Base-by-base conservation (phyloP, 805 yeast species). In the Metschnikowia colocasiae region DNA sequence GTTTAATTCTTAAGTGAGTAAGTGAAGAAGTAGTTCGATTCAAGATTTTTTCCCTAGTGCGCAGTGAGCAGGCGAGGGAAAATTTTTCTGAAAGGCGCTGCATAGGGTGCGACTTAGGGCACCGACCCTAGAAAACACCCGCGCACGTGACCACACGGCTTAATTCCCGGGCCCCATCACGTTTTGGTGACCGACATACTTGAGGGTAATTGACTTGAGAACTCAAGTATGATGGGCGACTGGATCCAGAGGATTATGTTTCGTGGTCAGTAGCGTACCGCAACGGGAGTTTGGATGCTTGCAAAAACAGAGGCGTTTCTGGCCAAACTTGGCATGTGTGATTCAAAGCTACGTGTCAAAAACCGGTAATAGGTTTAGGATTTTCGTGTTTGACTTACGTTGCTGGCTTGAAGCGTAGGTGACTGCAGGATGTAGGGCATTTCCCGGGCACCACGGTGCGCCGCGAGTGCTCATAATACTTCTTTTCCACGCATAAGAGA, bases 1-100 rank as follows among this genome's bases (percentile, higher is more conserved):
- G 75, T 69, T 67, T 46, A 54, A 48, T 58, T 50, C 62, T 62
- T 59, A 62, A 58, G 62, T 48, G 43, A 48, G 57, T 49, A 48
- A 40, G 33, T 46, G 45, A 32, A 46, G 51, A 47, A 51, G 54
- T 53, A 53, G 55, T 52, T 48, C 47, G 49, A 45, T 46, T 35
- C 46, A 29, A 18, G 27, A 29, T 10, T 38, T 41, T 54, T 55
- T 53, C 46, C 48, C 43, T 43, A 36, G 52, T 45, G 55, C 56
- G 57, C 56, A 45, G 56, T 40, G 56, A 43, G 48, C 46, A 50
- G 48, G 50, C 49, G 40, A 41, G 49, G 52, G 61, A 58, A 60
- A 59, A 60, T 34, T 59, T 60, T 60, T 59, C 49, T 18, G 45
- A 31, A 23, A 10, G 30, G 45, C 46, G 25, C 48, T 40, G 46